phyloP scores from a whole-genome alignment of 176 grass and related monocot species.

The Tillandsia fasciculata region DNA sequence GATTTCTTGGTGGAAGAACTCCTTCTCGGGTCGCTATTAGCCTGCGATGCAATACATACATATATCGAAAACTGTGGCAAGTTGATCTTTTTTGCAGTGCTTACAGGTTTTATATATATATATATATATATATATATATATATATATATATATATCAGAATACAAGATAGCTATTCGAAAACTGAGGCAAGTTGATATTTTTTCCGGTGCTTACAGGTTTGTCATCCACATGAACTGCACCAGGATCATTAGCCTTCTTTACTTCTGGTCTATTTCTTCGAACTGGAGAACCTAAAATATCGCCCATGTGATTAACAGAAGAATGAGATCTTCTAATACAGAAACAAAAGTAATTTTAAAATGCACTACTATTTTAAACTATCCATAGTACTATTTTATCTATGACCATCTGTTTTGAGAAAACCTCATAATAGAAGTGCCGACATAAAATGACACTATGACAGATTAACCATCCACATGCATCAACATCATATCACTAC shows the following conservation, averaged over 20 bases:
- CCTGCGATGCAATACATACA: not conserved
- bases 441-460: not conserved
- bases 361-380: not conserved
- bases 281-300: slow-evolving; percentile 6
- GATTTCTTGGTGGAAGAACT: slow-evolving; percentile 42
- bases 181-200: not conserved
- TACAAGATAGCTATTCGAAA: not conserved
- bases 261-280: not conserved
- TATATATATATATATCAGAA: not conserved
- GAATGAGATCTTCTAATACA: not conserved
- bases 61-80: not conserved
- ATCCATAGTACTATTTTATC: too few species aligned
- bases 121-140: not conserved
- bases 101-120: not conserved
- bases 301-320: not conserved
- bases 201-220: not conserved
- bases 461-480: not conserved
- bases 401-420: too few species aligned
- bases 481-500: not conserved
- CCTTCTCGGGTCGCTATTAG: not conserved
- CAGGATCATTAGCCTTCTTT: not conserved
- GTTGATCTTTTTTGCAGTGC: not conserved
- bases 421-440: too few species aligned
- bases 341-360: not conserved
- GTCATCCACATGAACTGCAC: slow-evolving; percentile 1